Base-by-base conservation (phyloP, 2,329 filamentous ascomycete species). In the Paecilomyces niveus region DNA sequence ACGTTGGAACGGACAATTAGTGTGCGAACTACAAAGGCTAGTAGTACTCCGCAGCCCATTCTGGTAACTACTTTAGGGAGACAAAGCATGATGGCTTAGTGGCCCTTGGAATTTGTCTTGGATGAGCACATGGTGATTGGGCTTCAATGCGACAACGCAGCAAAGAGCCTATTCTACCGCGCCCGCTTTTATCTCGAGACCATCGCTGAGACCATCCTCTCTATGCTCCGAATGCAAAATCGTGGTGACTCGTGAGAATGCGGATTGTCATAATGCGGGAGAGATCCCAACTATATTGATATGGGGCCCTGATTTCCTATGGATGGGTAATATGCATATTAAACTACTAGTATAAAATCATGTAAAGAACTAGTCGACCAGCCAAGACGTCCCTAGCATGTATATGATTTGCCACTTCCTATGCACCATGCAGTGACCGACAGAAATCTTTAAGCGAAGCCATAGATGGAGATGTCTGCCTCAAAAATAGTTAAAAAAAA, bases 91-190 rank as follows among this genome's bases (percentile, higher is more conserved):
- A 45, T 45, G 39, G 39, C 39, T 45, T 45, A 21, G 39, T 18
- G 39, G 18, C 39, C 15, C 39, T 45, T 18, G n/a, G 39, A 45
- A 45, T 45, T 45, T 45, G 39, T 13, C 39, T 45, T 39, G n/a
- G 39, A 45, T 45, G 39, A 45, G 39, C 24, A 51, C 54, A 52
- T 58, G 56, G 54, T 58, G 58, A 63, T 61, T 63, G 57, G 58
- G 58, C 58, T 50, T 56, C 53, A 56, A 59, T 35, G 59, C 56
- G 58, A 64, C 62, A 64, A 63, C 62, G 54, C 59, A 63, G 59
- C 62, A 61, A 57, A 35, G 53, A 57, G 22, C 51, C 57, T 57
- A 24, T 61, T n/a, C n/a, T 24, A 21, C 21, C 15, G 50, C 22
- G 11, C 22, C 26, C 21, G 50, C 22, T 52, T 13, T 29, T 18